Conservation (phyloP, 352 stramenopile genomes). For the Blastocystis sp. region DNA sequence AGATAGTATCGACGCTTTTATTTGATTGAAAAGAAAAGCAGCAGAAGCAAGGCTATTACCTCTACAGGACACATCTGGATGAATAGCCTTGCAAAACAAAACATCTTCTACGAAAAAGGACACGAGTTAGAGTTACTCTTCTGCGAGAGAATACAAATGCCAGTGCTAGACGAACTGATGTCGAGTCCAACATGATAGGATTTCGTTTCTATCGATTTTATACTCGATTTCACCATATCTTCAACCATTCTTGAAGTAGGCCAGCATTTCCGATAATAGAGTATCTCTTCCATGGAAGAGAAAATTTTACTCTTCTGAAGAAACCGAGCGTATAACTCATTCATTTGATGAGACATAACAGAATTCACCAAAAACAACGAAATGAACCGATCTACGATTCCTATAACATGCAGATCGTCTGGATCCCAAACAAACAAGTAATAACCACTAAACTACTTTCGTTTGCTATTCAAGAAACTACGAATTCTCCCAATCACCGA, state of each 20-base stretch:
- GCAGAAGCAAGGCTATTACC: constrained; percentile 34
- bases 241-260: not conserved
- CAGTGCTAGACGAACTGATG: not conserved
- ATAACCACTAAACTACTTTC: constrained; percentile 32
- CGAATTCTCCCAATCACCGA: not conserved
- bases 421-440: not conserved
- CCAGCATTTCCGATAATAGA: constrained; percentile 1
- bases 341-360: not conserved
- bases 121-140: not conserved
- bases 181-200: constrained; percentile 5
- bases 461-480: not conserved
- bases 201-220: not conserved
- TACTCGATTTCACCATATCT: not conserved
- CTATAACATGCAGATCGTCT: too few species aligned
- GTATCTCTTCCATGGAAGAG: not conserved
- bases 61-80: not conserved
- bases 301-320: not conserved
- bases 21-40: not conserved
- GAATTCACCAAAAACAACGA: not conserved
- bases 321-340: not conserved
- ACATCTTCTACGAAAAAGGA: not conserved
- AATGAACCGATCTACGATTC: too few species aligned
- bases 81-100: not conserved
- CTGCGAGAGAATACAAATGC: constrained; percentile 15
- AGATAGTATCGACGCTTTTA: not conserved